These are phyloP conservation scores for Albifimbria verrucaria DNA, from an alignment of 2,329 filamentous ascomycete species.

Conservation along the genomic window DNA sequence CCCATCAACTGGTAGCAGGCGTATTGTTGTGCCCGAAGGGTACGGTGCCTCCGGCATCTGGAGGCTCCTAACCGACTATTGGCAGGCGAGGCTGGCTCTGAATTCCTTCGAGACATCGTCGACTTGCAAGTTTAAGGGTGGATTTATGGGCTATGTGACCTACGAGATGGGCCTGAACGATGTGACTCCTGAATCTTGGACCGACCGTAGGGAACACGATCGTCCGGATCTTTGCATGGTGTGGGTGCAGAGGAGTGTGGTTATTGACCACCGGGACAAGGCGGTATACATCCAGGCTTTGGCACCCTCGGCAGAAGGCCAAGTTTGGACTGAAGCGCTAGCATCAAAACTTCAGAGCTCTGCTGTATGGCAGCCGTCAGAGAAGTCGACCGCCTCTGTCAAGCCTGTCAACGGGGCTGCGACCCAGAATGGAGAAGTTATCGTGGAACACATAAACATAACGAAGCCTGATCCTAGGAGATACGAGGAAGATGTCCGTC, in stretches of 20 bases:
- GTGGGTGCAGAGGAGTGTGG: constrained; percentile 74
- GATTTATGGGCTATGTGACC: constrained; percentile 79
- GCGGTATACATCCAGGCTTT: constrained; percentile 60
- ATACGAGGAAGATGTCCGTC: constrained; percentile 65
- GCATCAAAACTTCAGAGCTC: constrained; percentile 29
- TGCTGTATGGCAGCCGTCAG: constrained; percentile 24
- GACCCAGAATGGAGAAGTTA: constrained; percentile 9
- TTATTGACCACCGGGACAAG: constrained; percentile 67
- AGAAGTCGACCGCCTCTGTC: constrained; percentile 2
- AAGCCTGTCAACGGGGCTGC: constrained; percentile 7
- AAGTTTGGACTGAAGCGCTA: constrained; percentile 27
- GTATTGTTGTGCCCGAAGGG: constrained; percentile 17
- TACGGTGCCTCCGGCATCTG: constrained; percentile 38
- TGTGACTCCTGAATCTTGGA: constrained; percentile 24
- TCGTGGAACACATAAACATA: constrained; percentile 24
- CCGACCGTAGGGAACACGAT: constrained; percentile 27
- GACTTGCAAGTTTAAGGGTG: constrained; percentile 81
- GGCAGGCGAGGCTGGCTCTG: constrained; percentile 23
- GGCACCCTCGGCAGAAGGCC: constrained; percentile 19
- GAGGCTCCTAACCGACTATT: constrained; percentile 48
- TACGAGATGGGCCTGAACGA: constrained; percentile 72
- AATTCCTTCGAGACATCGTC: constrained; percentile 11
- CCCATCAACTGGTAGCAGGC: constrained; percentile 22
- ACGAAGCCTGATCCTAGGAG: constrained; percentile 37
- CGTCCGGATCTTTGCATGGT: constrained; percentile 71